Base-by-base conservation (phyloP, 495 filamentous ascomycete species). In the Podospora pseudopauciseta region DNA sequence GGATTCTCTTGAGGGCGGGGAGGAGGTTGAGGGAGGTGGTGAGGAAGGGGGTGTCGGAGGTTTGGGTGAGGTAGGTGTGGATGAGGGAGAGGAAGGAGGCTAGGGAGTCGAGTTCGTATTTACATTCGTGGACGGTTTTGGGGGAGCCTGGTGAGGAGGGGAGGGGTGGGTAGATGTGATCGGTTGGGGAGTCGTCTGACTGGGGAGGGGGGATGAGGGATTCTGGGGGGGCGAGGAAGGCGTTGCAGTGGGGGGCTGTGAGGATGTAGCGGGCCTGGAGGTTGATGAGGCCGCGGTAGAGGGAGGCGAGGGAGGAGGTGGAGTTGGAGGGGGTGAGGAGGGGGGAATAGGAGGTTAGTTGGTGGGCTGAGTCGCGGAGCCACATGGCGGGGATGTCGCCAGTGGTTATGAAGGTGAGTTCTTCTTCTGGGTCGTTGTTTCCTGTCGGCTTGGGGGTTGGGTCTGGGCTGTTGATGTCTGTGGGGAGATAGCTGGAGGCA, bases 311-410 rank as follows among this genome's bases (percentile, higher is more conserved):
- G 2, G 82, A 85, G 63, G 84, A 68, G 7, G 77, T 68, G 30
- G 76, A 76, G n/a, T 74, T 67, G 63, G 79, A 78, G 11, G 85
- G 78, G 20, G 80, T 80, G 4, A 90, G 76, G 2, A 90, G 68
- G 0, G 85, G 77, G 32, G 86, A 80, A 74, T 91, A 91, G 39
- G 83, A 85, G 65, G 87, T 84, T 71, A 91, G 77, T 72, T 91
- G 88, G 74, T 90, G 90, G 39, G 88, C 84, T 26, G 83, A 87
- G 72, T 90, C 89, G 27, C 89, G 83, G 60, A 91, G 79, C 89
- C 89, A 91, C 87, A 90, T 89, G 63, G 88, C 88, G 73, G 87
- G 80, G 77, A 97, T 96, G 76, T 97, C 92, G 39, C 80, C 81
- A 1, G 80, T 84, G 55, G 78, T 79, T 65, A 84, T 66, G 66